Conservation (phyloP, 495 filamentous ascomycete genomes). For the Hyaloscypha variabilis region DNA sequence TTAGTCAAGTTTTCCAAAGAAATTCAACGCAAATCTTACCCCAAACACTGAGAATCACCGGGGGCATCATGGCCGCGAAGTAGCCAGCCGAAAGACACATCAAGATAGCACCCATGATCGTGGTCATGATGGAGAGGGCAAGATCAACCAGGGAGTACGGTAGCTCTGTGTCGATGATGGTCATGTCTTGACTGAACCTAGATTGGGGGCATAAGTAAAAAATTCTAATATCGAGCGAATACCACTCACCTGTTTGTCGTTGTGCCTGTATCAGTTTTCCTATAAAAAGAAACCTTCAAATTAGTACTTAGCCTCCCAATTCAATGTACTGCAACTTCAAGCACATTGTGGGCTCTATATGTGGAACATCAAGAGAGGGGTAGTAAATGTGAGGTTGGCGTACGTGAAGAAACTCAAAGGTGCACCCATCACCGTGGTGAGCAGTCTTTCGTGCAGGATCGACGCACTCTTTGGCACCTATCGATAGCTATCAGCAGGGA, state of each 20-base stretch:
- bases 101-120: conserved; percentile 15
- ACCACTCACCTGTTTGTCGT: conserved; percentile 24
- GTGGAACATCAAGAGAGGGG: background rate
- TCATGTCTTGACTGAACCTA: conserved; percentile 31
- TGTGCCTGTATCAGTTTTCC: conserved; percentile 30
- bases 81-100: conserved; percentile 32
- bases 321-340: no score
- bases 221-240: background rate
- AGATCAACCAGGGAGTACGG: conserved; percentile 21
- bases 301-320: background rate
- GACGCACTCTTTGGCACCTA: conserved; percentile 11
- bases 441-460: conserved; percentile 31
- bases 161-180: conserved; percentile 36
- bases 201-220: background rate
- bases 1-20: background rate
- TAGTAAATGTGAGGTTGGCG: background rate
- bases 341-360: background rate
- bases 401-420: conserved; percentile 31
- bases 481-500: no score
- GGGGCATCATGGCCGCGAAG: conserved; percentile 41
- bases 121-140: background rate
- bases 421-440: conserved; percentile 27
- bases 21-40: background rate
- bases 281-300: background rate
- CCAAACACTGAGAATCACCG: conserved; percentile 15